Base-by-base conservation (phyloP, 495 filamentous ascomycete genomes). In the Parathielavia hyrcaniae region DNA sequence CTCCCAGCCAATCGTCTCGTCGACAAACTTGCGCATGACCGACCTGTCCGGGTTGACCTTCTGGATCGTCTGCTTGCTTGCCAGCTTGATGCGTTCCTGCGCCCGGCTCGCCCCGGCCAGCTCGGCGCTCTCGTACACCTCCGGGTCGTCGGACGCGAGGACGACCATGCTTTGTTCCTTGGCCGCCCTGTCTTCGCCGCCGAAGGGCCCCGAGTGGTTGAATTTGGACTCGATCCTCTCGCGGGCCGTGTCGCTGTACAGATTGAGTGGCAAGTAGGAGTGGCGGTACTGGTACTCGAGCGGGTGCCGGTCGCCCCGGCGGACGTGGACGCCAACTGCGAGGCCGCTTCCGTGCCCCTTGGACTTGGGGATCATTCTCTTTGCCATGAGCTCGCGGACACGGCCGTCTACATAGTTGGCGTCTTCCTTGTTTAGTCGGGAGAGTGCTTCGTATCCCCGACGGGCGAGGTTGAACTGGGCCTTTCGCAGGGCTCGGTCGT, bases 111-210 rank as follows among this genome's bases (percentile, higher is more conserved):
- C 68, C 14, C 69, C 64, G 2, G 64, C 66, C 32, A 89, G 72
- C 59, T 89, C 85, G 4, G 73, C 69, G 9, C 77, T 68, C 19
- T 73, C 70, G 63, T 87, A 86, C 14, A 89, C 77, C 39, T 80
- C 79, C 0, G 85, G 84, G 64, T 91, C 87, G 63, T 91, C 88
- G 0, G 85, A 87, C 2, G 86, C 85, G 34, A 89, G 61, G 30
- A 88, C 67, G 11, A 86, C 58, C 52, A 77, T 68, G 32, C 72
- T 71, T 38, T 75, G 70, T 47, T 70, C 50, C 58, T 74, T 68
- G 58, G 70, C 67, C 3, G 67, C 60, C 5, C 54, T 16, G 43
- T 72, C 66, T 40, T 71, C 69, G 17, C 57, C 65, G 30, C 64
- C 69, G 11, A 67, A 62, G 10, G 64, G 66, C 16, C 68, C 70